Evolutionary conservation across 2,329 filamentous ascomycete species (phyloP), one percentile per base, ranked within the genome.

Genomic region (Paracorniculantispora psalliotae): DNA sequence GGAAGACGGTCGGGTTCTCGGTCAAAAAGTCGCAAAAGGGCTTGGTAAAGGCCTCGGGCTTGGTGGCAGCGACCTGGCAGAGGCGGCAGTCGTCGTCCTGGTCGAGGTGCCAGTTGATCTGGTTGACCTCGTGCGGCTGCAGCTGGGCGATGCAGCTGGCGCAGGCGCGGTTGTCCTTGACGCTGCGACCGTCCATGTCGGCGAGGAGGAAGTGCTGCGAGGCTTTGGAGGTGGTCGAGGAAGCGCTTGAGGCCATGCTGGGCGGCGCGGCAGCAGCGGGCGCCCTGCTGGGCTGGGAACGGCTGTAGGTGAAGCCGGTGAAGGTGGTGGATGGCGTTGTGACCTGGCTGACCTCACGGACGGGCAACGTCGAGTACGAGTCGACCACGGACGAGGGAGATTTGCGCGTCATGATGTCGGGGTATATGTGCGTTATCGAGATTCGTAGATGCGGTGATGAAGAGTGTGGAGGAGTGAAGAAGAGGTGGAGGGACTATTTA

Each of bases 1-100:
- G 94, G 73, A 96, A 99, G 49, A 97, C 84, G 9, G 94, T 97
- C 0, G 94, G 94, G 70, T 97, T 96, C 62, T 89, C 82, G 47
- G 86, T 89, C 77, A 97, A 83, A 71, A 97, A 97, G 55, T 91
- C 82, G 71, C 89, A 88, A 72, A 96, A 97, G 1, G 92, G 91
- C 74, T 91, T 81, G 9, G 90, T 89, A 72, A 92, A 96, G 61
- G 80, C 80, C 67, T 86, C 85, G 4, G 85, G 82, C 56, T 77
- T 75, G 64, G 73, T 69, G 57, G 75, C 70, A 62, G 69, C 68
- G 47, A 74, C 65, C 56, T 69, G 66, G 66, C 76, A 77, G 49
- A 77, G 66, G 17, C 65, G 68, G 59, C 76, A 78, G 33, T 61
- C 59, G 48, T 63, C 63, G 46, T 64, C 61, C 15, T 39, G 6